Evolutionary conservation across 306 rosid genomes (phyloP), one percentile per base, ranked within the genome.

Genomic region (Begonia loranthoides): DNA sequence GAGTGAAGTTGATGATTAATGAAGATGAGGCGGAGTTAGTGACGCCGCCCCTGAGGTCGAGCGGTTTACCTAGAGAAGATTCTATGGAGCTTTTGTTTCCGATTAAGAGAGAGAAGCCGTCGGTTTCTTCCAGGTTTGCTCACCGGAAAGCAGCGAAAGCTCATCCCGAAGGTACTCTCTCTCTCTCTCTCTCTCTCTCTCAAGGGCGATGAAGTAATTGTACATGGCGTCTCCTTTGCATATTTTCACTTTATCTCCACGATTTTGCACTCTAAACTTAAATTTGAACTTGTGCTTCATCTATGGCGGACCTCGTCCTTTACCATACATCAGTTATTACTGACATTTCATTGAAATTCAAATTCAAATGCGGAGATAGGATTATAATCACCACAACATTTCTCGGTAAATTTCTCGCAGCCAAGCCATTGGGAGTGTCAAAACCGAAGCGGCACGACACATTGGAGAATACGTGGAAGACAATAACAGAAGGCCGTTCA

Each of bases 401-500:
- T 11, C 4, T 16, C 44, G 48, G 50, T 2, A 28, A 14, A 45
- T 45, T 54, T 49, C 39, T 45, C 70, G 78, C 75, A 4, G 95
- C 71, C 49, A 90, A 70, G 65, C 54, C 86, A 56, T 68, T 90
- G 75, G 66, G 95, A 56, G 99, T 90, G 52, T 64, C 90, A 65
- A 90, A 70, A 70, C 69, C 84, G 64, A 81, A 78, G 71, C 68
- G 67, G 82, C 85, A 90, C 39, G 95, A 78, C 49, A 90, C 99
- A 55, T 56, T 90, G 73, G 99, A 90, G 79, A 82, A 63, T 77
- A 90, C 99, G 71, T 90, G 99, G 99, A 76, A 54, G 76, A 78
- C 81, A 60, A 90, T 90, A 66, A 90, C 94, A 49, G 99, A 86
- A 9, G 92, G 94, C 9, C 73, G 95, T 13, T 61, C 86, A 28